These are phyloP conservation scores for Arthrobotrys conoides DNA, from an alignment of 2,329 filamentous ascomycete species.

Conservation along the genomic window DNA sequence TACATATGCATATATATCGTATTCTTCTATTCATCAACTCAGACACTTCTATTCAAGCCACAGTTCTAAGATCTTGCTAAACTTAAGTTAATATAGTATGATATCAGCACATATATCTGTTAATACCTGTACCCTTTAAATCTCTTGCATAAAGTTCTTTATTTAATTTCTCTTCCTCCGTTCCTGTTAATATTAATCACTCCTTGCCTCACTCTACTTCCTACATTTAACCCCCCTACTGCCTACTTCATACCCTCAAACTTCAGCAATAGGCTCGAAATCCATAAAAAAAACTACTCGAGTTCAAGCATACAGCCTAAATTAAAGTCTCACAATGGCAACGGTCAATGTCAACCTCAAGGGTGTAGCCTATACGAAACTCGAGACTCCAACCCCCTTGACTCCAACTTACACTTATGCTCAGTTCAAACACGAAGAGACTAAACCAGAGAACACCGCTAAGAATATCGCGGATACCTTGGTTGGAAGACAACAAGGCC, in stretches of 20 bases:
- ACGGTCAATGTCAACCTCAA: conserved; percentile 23
- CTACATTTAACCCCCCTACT: neutral
- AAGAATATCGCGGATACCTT: neutral
- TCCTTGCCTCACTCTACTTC: no score
- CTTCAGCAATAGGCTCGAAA: neutral
- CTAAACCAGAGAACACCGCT: neutral
- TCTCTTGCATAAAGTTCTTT: neutral
- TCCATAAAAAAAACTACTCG: no score
- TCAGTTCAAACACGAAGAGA: neutral
- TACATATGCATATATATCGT: no score
- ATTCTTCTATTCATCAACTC: neutral
- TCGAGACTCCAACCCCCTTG: conserved; percentile 38
- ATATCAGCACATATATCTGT: no score
- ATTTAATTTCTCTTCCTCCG: neutral
- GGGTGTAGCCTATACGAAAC: conserved; percentile 24
- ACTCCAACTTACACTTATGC: neutral
- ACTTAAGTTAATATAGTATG: no score
- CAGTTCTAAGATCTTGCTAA: no score
- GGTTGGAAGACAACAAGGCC: neutral
- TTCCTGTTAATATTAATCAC: no score
- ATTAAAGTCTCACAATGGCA: neutral
- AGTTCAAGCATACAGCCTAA: neutral
- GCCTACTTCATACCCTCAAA: neutral
- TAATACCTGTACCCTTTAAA: neutral
- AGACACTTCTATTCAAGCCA: neutral